Base-by-base conservation (phyloP, 2,329 filamentous ascomycete genomes). In the Periconia macrospinosa region DNA sequence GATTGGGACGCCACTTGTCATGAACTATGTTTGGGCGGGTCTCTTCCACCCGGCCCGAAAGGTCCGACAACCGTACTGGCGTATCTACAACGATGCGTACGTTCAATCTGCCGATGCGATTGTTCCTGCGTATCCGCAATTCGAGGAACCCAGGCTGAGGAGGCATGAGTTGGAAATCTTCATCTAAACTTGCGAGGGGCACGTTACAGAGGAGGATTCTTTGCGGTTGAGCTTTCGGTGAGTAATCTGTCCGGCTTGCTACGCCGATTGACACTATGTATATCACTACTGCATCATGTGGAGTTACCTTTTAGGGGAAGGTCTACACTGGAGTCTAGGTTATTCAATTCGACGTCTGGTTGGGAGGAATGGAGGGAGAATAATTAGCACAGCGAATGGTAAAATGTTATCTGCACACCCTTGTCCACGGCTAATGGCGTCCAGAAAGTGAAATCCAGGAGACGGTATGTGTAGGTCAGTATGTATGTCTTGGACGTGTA, bases 11-110 rank as follows among this genome's bases (percentile, higher is more conserved):
- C 94, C 94, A 2, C 79, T 95, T 19, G 91, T 97, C 35, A 89
- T 99, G 83, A 99, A 99, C 78, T 99, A 99, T 74, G 88, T 97
- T 55, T 97, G 92, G 92, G 93, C 94, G 0, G 94, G 94, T 17
- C 81, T 99, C 17, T 99, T 99, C 82, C 95, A 99, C 72, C 93
- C 94, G 0, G 94, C 94, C 2, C 85, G 94, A 58, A 97, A 97
- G 78, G 94, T 99, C 50, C 85, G 94, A 56, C 88, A 86, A 59
- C 94, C 95, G 18, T 99, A 97, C 78, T 99, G 94, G 93, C 83
- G 94, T 54, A 79, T 99, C 42, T 97, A 97, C 78, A 99, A 99
- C 67, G 92, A 97, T 73, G 91, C 92, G 3, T 99, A 99, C 71
- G 93, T 97, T 45, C 91, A 96, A 70, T 87, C 84, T 30, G 93